Percentiles rank a stretch among this genome's conserved stretches.
Conservation (phyloP, 2,329 filamentous ascomycete species). For the Trichoderma citrinoviride region DNA sequence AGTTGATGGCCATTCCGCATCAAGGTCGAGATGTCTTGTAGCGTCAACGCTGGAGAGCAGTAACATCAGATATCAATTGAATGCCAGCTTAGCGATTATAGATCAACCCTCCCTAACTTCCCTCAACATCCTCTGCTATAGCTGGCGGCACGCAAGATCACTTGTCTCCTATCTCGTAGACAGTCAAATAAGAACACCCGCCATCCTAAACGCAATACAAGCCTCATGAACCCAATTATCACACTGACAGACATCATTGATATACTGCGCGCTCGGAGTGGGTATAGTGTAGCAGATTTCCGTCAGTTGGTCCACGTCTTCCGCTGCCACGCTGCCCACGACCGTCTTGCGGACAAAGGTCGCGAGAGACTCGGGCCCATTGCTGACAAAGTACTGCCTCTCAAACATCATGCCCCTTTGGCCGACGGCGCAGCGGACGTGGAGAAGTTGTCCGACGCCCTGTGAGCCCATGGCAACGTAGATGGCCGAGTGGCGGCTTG, state of each 20-base stretch:
- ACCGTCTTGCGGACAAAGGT: neutral
- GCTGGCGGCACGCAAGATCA: neutral
- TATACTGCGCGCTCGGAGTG: neutral
- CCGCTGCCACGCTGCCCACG: neutral
- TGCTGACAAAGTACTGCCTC: neutral
- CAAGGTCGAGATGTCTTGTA: too few relatives aligned
- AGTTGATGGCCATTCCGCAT: too few relatives aligned
- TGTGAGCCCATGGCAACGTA: constrained; percentile 2
- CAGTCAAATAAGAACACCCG: neutral
- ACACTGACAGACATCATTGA: neutral
- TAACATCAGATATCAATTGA: neutral
- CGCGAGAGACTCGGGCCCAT: constrained; percentile 4
- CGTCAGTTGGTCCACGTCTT: neutral
- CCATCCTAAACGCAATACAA: neutral
- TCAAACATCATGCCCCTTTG: constrained; percentile 5
- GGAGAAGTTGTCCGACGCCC: constrained; percentile 2
- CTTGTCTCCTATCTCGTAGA: neutral
- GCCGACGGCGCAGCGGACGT: constrained; percentile 5
- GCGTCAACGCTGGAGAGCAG: too few relatives aligned
- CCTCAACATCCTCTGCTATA: neutral
- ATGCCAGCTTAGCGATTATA: neutral
- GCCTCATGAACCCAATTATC: neutral
- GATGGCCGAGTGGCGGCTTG: neutral
- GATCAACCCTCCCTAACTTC: neutral
- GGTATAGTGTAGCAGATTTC: neutral